Evolutionary conservation across 306 rosid genomes (phyloP).

Genomic region (Quercus alba): DNA sequence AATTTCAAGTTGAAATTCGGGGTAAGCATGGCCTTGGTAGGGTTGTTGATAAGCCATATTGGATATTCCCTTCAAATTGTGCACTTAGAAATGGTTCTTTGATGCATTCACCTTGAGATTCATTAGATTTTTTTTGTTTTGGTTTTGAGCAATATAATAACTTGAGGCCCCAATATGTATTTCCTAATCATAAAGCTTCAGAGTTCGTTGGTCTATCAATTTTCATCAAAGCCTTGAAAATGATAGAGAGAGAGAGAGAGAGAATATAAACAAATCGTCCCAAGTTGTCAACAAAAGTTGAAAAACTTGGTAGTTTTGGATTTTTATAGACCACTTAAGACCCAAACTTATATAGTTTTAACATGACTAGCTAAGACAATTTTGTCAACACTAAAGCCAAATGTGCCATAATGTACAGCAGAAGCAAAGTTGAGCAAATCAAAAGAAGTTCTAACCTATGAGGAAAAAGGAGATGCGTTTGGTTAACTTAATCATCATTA

Average conservation of each 20-base stretch:
- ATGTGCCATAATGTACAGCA: background rate
- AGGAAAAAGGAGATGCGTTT: constrained; percentile 30
- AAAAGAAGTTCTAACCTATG: constrained; percentile 9
- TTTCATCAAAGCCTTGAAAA: no score
- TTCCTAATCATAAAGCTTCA: no score
- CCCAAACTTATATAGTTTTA: background rate
- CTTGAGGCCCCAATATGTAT: background rate
- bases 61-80: background rate
- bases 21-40: background rate
- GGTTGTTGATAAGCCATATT: background rate
- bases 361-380: constrained; percentile 11
- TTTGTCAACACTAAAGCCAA: constrained; percentile 7
- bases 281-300: background rate
- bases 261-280: background rate
- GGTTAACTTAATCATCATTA: background rate
- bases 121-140: background rate
- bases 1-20: background rate
- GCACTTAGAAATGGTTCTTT: background rate
- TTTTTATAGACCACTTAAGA: background rate
- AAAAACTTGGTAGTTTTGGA: background rate
- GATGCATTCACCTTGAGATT: no score
- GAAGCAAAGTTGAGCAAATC: background rate
- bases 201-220: no score
- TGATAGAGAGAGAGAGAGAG: no score
- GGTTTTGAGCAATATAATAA: background rate